Evolutionary conservation across 768 basidiomycete genomes (phyloP).

Genomic region (Bullera alba): DNA sequence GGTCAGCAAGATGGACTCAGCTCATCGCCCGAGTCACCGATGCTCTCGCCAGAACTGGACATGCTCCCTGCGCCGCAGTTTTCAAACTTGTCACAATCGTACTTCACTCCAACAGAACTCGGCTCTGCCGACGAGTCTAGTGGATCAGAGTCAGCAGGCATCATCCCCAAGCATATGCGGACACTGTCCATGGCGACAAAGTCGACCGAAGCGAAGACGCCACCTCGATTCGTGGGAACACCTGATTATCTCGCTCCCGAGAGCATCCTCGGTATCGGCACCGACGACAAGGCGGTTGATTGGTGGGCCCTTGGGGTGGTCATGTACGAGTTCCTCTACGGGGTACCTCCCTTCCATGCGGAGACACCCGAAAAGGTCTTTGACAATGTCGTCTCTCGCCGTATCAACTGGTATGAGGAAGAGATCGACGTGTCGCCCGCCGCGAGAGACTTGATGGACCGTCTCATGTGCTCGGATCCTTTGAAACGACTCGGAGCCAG

Average conservation of each 20-base stretch:
- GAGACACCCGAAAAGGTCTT: constrained; percentile 96
- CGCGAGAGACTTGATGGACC: constrained; percentile 81
- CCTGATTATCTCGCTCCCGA: constrained; percentile 90
- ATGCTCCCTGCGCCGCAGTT: constrained; percentile 22
- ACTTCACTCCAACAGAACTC: constrained; percentile 39
- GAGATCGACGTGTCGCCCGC: constrained; percentile 67
- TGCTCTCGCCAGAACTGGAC: constrained; percentile 44
- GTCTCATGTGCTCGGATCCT: constrained; percentile 75
- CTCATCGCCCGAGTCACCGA: constrained; percentile 41
- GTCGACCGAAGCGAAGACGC: constrained; percentile 44
- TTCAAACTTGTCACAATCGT: constrained; percentile 41
- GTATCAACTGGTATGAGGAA: constrained; percentile 93
- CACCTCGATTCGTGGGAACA: constrained; percentile 82
- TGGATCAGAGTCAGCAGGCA: constrained; percentile 58
- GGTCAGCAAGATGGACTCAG: constrained; percentile 17
- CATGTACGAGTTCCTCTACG: constrained; percentile 95
- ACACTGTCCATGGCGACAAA: constrained; percentile 18
- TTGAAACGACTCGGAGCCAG: constrained; percentile 69
- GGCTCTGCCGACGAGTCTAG: constrained; percentile 62
- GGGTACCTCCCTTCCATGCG: constrained; percentile 94
- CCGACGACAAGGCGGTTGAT: constrained; percentile 91
- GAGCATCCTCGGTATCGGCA: constrained; percentile 74
- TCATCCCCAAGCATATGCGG: constrained; percentile 26
- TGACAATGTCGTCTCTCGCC: constrained; percentile 91
- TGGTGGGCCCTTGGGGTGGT: constrained; percentile 99